Evolutionary conservation across 2,329 filamentous ascomycete species (phyloP), one percentile per base, ranked within the genome.

Genomic region (Botrytis hyacinthi): DNA sequence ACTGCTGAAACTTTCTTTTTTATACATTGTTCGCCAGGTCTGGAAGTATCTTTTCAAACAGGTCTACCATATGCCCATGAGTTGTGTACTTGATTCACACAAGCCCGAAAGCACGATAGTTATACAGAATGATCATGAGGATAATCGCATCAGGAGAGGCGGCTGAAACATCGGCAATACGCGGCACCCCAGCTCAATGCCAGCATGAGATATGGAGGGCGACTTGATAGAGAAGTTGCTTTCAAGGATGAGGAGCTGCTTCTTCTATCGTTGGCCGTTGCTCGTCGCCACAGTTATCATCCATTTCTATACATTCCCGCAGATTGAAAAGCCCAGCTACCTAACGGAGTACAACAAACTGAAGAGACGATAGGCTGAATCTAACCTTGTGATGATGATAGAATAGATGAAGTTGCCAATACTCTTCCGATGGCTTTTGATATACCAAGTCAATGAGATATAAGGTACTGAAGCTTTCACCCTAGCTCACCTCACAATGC

Each of bases 41-140:
- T 42, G 4, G 4, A 46, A 44, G 46, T 66, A 44, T 72, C n/a
- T 26, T 72, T 32, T 22, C 35, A 66, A 57, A 18, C 12, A 54
- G 4, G 32, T 44, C 14, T 32, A 26, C 40, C 37, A 35, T 26
- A 35, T 26, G n/a, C 3, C 32, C 59, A 63, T 37, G 22, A 42
- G 20, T 42, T 29, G 42, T 46, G 59, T 51, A 65, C 59, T 37
- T 60, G 26, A 9, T 29, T 61, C n/a, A 18, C 42, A 48, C 51
- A 59, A 59, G 54, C 62, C 71, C 54, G 12, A 61, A 40, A 72
- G 32, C 26, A 26, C 12, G 42, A 40, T 40, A 26, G 62, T 69
- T 29, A 35, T 68, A 72, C 63, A 72, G n/a, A 69, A 61, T 6
- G 46, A 65, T 72, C 71, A 72, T 68, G 37, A 22, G 71, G 60